phyloP scores from a whole-genome alignment of 768 basidiomycete species.

The Agrocybe pediades region DNA sequence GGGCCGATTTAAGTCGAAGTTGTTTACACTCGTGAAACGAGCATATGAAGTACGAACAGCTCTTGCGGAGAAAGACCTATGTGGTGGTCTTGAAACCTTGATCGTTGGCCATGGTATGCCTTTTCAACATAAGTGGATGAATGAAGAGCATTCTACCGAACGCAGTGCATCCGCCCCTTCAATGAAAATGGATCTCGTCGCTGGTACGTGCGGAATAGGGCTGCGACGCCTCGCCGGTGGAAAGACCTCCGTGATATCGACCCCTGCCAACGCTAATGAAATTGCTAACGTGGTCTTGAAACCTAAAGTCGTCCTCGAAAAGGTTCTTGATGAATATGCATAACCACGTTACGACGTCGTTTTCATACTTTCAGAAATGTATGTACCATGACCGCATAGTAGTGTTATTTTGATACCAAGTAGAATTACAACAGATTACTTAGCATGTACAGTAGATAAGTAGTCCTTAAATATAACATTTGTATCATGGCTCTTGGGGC shows the following conservation, averaged over 20 bases:
- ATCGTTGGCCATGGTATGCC: slow-evolving; percentile 11
- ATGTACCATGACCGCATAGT: no score
- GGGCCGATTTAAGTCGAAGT: not conserved
- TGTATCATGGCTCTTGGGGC: slow-evolving; percentile 1
- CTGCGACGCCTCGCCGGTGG: not conserved
- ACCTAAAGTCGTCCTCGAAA: not conserved
- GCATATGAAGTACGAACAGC: slow-evolving; percentile 20
- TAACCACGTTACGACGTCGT: not conserved
- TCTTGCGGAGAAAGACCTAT: slow-evolving; percentile 23
- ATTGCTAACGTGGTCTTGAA: not conserved
- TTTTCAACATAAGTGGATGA: slow-evolving; percentile 21
- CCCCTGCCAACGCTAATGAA: not conserved
- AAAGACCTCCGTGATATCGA: not conserved
- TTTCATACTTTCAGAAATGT: no score
- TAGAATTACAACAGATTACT: not conserved
- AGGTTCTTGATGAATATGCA: not conserved
- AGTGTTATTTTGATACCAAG: not conserved
- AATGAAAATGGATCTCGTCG: not conserved
- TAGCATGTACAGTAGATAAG: not conserved
- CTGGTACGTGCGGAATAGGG: slow-evolving; percentile 2
- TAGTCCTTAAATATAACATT: slow-evolving; percentile 1
- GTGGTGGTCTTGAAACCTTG: slow-evolving; percentile 14
- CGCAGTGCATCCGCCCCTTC: not conserved
- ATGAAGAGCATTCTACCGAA: not conserved
- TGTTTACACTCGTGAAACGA: slow-evolving; percentile 13